Base-by-base conservation (phyloP, 305 asterid species). In the Nicotiana rustica region DNA sequence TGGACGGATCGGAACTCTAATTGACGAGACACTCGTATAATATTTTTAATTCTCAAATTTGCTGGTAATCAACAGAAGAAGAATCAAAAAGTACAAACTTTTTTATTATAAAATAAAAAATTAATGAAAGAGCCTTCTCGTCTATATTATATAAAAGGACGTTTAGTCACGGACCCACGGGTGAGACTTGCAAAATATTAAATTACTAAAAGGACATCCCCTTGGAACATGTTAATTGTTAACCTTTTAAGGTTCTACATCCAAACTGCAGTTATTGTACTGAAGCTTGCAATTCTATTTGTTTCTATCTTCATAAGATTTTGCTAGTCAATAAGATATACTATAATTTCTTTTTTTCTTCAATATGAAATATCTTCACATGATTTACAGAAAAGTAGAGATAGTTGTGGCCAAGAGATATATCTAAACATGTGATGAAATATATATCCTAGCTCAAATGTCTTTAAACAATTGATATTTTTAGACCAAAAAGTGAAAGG, bases 161-260 rank as follows among this genome's bases (percentile, higher is more conserved):
- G 8, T 3, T 6, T n/a, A 15, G 21, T 73, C 44, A 73, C 44
- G 79, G 10, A 41, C 10, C 5, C 44, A 38, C 9, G 44, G 44
- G 44, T 0, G 25, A 21, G 38, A 21, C 62, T 49, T 49, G 79
- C 41, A 73, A 14, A 73, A 21, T 8, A 29, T 25, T 73, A 44
- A 18, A 70, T 44, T 10, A 21, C 21, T 44, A 13, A 61, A 14
- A 29, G 60, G 44, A 8, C 70, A 38, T 4, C 15, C 38, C 25
- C 41, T 9, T 52, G 81, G 81, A 57, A 60, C 52, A 57, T 68
- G 56, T 36, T 68, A 9, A 33, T 35, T 41, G 49, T 38, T 66
- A 31, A 35, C 31, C 31, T 18, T 13, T 10, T 10, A 19, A 44
- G 59, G 18, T 70, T 19, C 8, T 67, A 36, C 35, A 17, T 67